A percentile compares a stretch with the other conserved stretches of the same genome.
phyloP scores from a whole-genome alignment of 2,329 filamentous ascomycete genomes.

The Eutypella sp. region DNA sequence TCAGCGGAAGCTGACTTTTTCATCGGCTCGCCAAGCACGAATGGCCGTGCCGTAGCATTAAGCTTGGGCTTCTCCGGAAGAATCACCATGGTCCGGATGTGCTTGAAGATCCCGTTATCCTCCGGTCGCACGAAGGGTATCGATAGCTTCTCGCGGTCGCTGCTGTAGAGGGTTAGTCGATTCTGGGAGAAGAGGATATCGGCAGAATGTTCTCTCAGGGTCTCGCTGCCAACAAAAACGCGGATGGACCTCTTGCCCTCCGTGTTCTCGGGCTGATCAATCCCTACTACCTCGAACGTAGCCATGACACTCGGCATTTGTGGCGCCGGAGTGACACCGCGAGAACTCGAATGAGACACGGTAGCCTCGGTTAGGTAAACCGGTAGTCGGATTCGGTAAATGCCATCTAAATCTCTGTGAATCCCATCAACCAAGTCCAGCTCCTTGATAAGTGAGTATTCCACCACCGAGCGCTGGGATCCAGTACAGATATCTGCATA shows the following conservation, averaged over 20 bases:
- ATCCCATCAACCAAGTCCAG: constrained; percentile 66
- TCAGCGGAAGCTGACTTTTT: constrained; percentile 8
- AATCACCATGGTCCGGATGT: constrained; percentile 61
- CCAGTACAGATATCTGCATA: constrained; percentile 93
- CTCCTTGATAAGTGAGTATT: constrained; percentile 67
- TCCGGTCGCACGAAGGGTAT: constrained; percentile 92
- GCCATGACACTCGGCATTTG: constrained; percentile 79
- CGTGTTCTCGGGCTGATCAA: constrained; percentile 44
- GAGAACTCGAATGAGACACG: constrained; percentile 68
- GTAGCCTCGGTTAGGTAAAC: constrained; percentile 91
- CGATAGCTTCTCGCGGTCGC: constrained; percentile 79
- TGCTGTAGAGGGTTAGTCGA: constrained; percentile 79
- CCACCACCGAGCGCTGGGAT: constrained; percentile 81
- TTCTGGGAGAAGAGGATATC: constrained; percentile 92
- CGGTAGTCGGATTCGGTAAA: constrained; percentile 66
- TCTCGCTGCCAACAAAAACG: constrained; percentile 86
- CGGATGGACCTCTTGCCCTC: constrained; percentile 63
- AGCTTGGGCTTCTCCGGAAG: constrained; percentile 52
- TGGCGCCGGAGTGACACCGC: constrained; percentile 65
- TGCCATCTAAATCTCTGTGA: constrained; percentile 59
- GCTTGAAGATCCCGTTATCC: constrained; percentile 74
- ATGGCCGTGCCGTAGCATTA: constrained; percentile 47
- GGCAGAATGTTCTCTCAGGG: constrained; percentile 77
- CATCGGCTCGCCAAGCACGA: constrained; percentile 34
- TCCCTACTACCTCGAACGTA: constrained; percentile 68